These are phyloP conservation scores for Sclerotinia trifoliorum DNA, from an alignment of 2,329 filamentous ascomycete species.

Conservation along the genomic window DNA sequence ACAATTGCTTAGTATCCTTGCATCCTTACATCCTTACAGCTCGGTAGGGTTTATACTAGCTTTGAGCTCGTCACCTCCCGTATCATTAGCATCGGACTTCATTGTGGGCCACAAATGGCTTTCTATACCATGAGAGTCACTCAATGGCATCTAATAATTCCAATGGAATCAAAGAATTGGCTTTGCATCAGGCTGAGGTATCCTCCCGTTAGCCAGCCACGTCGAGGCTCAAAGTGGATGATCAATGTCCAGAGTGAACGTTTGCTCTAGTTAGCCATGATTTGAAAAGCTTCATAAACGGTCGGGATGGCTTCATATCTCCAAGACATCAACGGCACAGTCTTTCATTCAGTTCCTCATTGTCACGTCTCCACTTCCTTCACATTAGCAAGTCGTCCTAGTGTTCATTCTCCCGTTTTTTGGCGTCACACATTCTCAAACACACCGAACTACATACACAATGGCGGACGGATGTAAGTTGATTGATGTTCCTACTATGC, in stretches of 20 bases:
- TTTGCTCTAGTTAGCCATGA: slow-evolving; percentile 22
- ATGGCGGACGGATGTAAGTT: slow-evolving; percentile 41
- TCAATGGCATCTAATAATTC: slow-evolving; percentile 22
- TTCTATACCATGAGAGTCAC: slow-evolving; percentile 23
- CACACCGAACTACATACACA: slow-evolving; percentile 23
- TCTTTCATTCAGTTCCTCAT: slow-evolving; percentile 26
- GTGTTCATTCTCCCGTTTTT: slow-evolving; percentile 18
- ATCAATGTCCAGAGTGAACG: slow-evolving; percentile 18
- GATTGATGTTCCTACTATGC: slow-evolving; percentile 22
- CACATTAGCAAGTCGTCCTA: slow-evolving; percentile 7
- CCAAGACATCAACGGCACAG: slow-evolving; percentile 26
- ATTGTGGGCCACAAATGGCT: slow-evolving; percentile 28
- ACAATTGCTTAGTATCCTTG: slow-evolving; percentile 14
- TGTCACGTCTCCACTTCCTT: slow-evolving; percentile 14
- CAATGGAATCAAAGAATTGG: slow-evolving; percentile 21
- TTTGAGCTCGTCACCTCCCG: slow-evolving; percentile 33
- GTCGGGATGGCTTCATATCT: slow-evolving; percentile 27
- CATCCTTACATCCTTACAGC: slow-evolving; percentile 30
- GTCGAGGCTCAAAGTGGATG: slow-evolving; percentile 23
- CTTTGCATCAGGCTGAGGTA: slow-evolving; percentile 30
- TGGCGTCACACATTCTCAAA: slow-evolving; percentile 18
- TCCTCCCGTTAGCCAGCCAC: slow-evolving; percentile 35
- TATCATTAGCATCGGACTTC: slow-evolving; percentile 30
- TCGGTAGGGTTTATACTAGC: slow-evolving; percentile 36
- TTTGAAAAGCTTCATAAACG: slow-evolving; percentile 33